A percentile compares a stretch with the other conserved stretches of the same genome.
phyloP scores from a whole-genome alignment of 2,329 filamentous ascomycete species.

The Apiospora koreana region DNA sequence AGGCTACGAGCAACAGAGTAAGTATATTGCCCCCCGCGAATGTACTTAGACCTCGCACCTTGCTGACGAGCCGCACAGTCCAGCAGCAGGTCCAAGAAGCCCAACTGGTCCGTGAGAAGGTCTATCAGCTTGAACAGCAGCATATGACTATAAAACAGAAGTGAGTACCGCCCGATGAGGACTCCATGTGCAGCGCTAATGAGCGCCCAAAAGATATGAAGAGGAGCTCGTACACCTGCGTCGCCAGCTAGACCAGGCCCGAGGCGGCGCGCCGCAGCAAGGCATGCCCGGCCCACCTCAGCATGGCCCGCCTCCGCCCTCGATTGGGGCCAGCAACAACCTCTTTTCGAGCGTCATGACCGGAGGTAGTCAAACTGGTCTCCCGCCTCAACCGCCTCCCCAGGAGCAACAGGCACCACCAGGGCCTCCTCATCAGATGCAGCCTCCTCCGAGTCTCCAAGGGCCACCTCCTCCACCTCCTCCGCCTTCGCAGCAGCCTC shows the following conservation, averaged over 20 bases:
- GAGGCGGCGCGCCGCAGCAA: slow-evolving; percentile 58
- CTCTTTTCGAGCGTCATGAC: slow-evolving; percentile 97
- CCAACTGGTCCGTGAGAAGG: slow-evolving; percentile 89
- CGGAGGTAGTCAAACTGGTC: slow-evolving; percentile 78
- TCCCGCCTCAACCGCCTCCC: slow-evolving; percentile 68
- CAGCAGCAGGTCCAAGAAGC: slow-evolving; percentile 91
- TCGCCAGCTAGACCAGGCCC: slow-evolving; percentile 80
- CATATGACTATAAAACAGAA: slow-evolving; percentile 89
- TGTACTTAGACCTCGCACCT: background rate
- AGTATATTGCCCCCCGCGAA: slow-evolving; percentile 41
- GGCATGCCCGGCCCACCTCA: slow-evolving; percentile 69
- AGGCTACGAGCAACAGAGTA: slow-evolving; percentile 92
- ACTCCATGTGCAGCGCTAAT: slow-evolving; percentile 9
- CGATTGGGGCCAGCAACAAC: slow-evolving; percentile 87
- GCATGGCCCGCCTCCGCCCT: slow-evolving; percentile 84
- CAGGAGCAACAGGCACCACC: slow-evolving; percentile 59
- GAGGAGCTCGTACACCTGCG: slow-evolving; percentile 84
- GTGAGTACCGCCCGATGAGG: slow-evolving; percentile 54
- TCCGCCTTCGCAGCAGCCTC: slow-evolving; percentile 65
- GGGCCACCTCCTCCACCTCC: slow-evolving; percentile 60
- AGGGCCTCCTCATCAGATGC: slow-evolving; percentile 57
- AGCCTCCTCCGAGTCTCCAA: slow-evolving; percentile 70
- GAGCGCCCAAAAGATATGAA: slow-evolving; percentile 70
- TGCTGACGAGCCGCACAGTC: slow-evolving; percentile 54
- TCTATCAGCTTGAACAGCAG: slow-evolving; percentile 88